Conservation (phyloP, 768 basidiomycete species). For the Trametes cinnabarina region DNA sequence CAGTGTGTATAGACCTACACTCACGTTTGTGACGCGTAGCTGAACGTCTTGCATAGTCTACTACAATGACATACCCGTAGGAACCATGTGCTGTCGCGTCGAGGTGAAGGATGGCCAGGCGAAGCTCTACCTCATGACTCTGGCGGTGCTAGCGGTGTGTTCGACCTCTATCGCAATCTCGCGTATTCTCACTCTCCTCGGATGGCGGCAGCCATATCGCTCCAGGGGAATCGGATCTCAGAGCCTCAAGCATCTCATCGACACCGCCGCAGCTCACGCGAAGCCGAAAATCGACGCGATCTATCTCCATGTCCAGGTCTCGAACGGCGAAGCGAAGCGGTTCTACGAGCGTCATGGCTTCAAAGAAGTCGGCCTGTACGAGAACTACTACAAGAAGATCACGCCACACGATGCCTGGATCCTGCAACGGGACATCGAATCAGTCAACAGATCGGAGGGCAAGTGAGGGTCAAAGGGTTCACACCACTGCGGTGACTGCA, state of each 20-base stretch:
- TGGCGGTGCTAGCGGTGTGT: slow-evolving; percentile 85
- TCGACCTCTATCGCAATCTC: slow-evolving; percentile 2
- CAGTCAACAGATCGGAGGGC: background rate
- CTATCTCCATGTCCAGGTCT: slow-evolving; percentile 86
- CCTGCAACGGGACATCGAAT: slow-evolving; percentile 58
- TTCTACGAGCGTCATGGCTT: slow-evolving; percentile 89
- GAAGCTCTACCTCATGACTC: slow-evolving; percentile 83
- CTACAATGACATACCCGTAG: slow-evolving; percentile 90
- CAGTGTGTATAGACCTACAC: slow-evolving; percentile 46
- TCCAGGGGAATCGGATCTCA: slow-evolving; percentile 73
- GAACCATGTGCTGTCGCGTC: slow-evolving; percentile 82
- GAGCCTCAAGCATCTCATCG: slow-evolving; percentile 64
- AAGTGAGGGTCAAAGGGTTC: slow-evolving; percentile 1
- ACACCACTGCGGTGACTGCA: background rate
- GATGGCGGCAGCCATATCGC: slow-evolving; percentile 69
- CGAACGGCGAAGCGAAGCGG: slow-evolving; percentile 69
- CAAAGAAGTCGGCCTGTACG: slow-evolving; percentile 57
- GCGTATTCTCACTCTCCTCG: slow-evolving; percentile 4
- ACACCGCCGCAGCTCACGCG: slow-evolving; percentile 55
- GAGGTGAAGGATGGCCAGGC: slow-evolving; percentile 61
- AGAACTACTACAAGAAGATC: slow-evolving; percentile 90
- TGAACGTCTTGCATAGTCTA: slow-evolving; percentile 55
- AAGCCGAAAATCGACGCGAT: slow-evolving; percentile 67
- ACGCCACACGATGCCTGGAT: slow-evolving; percentile 84
- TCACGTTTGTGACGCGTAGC: background rate